Percentiles rank a stretch among this genome's conserved stretches.
These are phyloP conservation scores for Ganoderma resinaceum DNA, from an alignment of 1,284 basidiomycete species.

Conservation along the genomic window DNA sequence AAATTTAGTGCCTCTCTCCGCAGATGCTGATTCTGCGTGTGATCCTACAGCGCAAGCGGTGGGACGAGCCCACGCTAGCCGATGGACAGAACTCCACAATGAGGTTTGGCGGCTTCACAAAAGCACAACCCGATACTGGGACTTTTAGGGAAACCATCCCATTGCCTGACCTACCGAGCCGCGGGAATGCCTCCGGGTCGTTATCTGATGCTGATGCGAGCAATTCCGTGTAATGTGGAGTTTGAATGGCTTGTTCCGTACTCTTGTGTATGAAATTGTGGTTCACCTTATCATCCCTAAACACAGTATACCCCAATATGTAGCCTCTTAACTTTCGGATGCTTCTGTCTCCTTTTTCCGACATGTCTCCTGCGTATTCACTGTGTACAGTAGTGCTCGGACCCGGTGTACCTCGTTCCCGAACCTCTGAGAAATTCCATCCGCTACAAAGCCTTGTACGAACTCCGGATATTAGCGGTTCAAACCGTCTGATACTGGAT, in stretches of 20 bases:
- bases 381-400: background rate
- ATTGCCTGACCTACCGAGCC: background rate
- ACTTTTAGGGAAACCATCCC: background rate
- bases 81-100: background rate
- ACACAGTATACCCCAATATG: background rate
- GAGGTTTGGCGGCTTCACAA: background rate
- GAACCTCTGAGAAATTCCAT: background rate
- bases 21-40: conserved; percentile 30
- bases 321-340: background rate
- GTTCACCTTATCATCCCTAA: background rate
- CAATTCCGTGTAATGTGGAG: background rate
- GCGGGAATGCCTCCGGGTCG: background rate
- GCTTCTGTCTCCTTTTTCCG: too few species aligned
- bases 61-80: background rate
- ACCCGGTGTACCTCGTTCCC: background rate
- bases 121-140: background rate
- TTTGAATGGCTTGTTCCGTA: background rate
- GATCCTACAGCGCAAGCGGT: conserved; percentile 23
- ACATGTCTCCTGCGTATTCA: background rate
- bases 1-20: conserved; percentile 29
- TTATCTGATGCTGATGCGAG: background rate
- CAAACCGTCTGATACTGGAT: background rate
- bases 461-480: background rate
- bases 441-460: background rate
- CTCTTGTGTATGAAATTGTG: background rate